Conservation (phyloP, 495 filamentous ascomycete species). For the Oidiodendron maius region DNA sequence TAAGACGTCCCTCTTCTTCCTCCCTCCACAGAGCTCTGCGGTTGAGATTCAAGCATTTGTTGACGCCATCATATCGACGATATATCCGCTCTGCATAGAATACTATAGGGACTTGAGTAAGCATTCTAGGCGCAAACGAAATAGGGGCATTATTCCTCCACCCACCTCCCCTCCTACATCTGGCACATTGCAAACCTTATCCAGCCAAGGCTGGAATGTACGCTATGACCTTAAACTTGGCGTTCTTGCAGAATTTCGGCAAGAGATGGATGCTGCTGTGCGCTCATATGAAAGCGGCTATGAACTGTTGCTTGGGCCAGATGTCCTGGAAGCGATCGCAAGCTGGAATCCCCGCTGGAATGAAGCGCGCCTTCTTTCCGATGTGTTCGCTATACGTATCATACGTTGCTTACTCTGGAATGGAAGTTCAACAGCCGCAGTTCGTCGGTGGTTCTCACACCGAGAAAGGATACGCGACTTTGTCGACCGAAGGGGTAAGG, state of each 20-base stretch:
- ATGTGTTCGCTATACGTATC: slow-evolving; percentile 70
- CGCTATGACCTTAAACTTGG: slow-evolving; percentile 92
- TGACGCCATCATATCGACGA: slow-evolving; percentile 48
- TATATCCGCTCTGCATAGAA: slow-evolving; percentile 62
- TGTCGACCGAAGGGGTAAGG: slow-evolving; percentile 74
- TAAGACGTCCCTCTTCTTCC: slow-evolving; percentile 69
- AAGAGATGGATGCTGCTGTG: slow-evolving; percentile 80
- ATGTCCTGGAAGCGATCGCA: slow-evolving; percentile 80
- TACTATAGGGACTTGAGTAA: slow-evolving; percentile 90
- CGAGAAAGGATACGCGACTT: slow-evolving; percentile 63
- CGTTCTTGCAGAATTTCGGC: slow-evolving; percentile 81
- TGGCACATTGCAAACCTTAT: slow-evolving; percentile 75
- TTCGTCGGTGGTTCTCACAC: slow-evolving; percentile 70
- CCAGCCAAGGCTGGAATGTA: slow-evolving; percentile 82
- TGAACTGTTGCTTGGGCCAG: slow-evolving; percentile 68
- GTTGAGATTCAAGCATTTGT: slow-evolving; percentile 57
- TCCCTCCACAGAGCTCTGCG: slow-evolving; percentile 35
- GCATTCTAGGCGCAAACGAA: slow-evolving; percentile 77
- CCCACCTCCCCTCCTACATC: slow-evolving; percentile 79
- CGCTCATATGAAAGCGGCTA: slow-evolving; percentile 82
- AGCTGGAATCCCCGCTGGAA: slow-evolving; percentile 84
- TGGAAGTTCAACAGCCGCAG: slow-evolving; percentile 66
- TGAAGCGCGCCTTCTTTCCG: slow-evolving; percentile 74
- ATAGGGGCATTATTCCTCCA: slow-evolving; percentile 64
- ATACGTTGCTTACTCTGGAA: slow-evolving; percentile 75